These are phyloP conservation scores for Starmera stellimalicola DNA, from an alignment of 1,139 yeast species.

Conservation along the genomic window DNA sequence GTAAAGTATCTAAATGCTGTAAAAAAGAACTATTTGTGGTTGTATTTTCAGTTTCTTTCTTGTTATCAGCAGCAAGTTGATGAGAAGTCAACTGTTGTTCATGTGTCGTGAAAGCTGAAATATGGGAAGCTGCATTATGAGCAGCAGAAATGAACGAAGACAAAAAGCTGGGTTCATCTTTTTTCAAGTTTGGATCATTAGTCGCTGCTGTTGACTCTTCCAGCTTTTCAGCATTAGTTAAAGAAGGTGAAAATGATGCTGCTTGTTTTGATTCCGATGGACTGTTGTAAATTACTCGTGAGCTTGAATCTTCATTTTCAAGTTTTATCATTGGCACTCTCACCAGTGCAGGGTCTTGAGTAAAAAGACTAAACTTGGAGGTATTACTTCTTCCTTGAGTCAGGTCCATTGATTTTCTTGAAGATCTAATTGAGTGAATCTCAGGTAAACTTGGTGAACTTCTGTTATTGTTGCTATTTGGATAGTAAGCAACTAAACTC, in stretches of 20 bases:
- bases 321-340: background rate
- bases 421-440: background rate
- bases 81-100: slow-evolving; percentile 13
- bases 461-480: background rate
- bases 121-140: slow-evolving; percentile 25
- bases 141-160: slow-evolving; percentile 26
- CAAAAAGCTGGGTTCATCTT: slow-evolving; percentile 16
- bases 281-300: too few species aligned
- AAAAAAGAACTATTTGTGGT: slow-evolving; percentile 19
- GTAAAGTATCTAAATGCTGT: slow-evolving; percentile 25
- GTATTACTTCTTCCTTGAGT: too few species aligned
- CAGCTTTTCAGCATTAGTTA: slow-evolving; percentile 1
- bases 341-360: background rate
- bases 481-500: background rate
- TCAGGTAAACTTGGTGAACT: background rate
- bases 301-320: background rate
- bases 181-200: slow-evolving; percentile 6
- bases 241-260: background rate
- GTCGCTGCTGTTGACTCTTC: slow-evolving; percentile 12
- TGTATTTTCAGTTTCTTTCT: background rate
- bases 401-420: background rate
- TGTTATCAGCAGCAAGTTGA: slow-evolving; percentile 8
- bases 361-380: background rate
- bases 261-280: too few species aligned
- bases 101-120: slow-evolving; percentile 12